Evolutionary conservation across 345 rosid species (phyloP).

Genomic region (Gynandropsis gynandra): DNA sequence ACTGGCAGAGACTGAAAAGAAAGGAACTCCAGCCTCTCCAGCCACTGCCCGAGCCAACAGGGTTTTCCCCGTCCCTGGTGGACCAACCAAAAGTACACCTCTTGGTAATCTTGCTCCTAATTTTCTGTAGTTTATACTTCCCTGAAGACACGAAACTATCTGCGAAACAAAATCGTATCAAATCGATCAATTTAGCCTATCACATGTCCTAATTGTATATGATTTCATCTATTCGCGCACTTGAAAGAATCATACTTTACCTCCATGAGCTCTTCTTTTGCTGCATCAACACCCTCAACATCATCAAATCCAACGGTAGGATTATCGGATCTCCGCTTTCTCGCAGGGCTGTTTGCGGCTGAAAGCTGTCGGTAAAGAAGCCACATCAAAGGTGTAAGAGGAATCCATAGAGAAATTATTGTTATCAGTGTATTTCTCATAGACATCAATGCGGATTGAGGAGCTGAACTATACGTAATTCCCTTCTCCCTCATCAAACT

Average conservation of each 20-base stretch:
- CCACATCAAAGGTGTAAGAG: constrained; percentile 92
- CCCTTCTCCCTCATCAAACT: constrained; percentile 88
- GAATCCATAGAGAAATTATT: constrained; percentile 78
- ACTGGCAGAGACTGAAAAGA: constrained; percentile 89
- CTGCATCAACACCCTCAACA: constrained; percentile 92
- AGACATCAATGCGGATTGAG: constrained; percentile 65
- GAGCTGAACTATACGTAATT: constrained; percentile 76
- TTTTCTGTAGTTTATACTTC: constrained; percentile 71
- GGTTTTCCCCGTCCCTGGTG: constrained; percentile 97
- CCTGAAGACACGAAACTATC: constrained; percentile 96
- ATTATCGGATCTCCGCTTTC: constrained; percentile 51
- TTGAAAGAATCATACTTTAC: constrained; percentile 26
- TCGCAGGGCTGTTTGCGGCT: constrained; percentile 80
- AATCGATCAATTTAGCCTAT: not conserved
- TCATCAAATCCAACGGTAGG: constrained; percentile 70
- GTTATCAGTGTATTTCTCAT: constrained; percentile 62
- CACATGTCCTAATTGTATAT: too few relatives aligned
- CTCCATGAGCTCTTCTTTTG: constrained; percentile 90
- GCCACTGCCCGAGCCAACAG: constrained; percentile 94
- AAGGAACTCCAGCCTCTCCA: constrained; percentile 95
- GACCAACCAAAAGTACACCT: constrained; percentile 90
- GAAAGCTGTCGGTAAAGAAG: constrained; percentile 90
- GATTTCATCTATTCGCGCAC: not conserved
- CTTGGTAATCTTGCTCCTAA: constrained; percentile 86
- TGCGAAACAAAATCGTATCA: constrained; percentile 32